A percentile compares a stretch with the other conserved stretches of the same genome.
Evolutionary conservation across 164 flowering plant genomes (phyloP).

Genomic region (Buxus sempervirens): DNA sequence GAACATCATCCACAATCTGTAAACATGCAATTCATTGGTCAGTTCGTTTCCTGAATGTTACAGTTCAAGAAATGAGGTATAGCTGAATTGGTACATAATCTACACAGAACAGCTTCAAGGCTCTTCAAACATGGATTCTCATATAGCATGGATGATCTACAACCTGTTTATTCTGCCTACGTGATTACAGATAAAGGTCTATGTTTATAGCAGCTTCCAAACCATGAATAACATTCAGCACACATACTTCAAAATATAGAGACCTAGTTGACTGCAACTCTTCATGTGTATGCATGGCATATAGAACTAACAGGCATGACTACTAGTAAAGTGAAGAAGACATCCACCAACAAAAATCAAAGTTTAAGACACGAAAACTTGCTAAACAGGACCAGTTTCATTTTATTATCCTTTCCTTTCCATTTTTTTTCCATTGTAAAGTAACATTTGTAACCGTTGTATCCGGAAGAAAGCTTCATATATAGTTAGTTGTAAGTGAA

Average conservation of each 20-base stretch:
- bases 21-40: background rate
- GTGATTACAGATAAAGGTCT: too few species aligned
- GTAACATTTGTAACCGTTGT: too few species aligned
- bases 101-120: background rate
- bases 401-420: too few species aligned
- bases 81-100: too few species aligned
- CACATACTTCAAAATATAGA: background rate
- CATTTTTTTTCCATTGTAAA: too few species aligned
- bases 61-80: too few species aligned
- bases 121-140: background rate
- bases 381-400: background rate
- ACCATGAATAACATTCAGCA: background rate
- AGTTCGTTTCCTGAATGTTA: background rate
- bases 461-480: too few species aligned
- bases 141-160: background rate
- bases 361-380: background rate
- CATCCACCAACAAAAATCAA: background rate
- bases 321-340: too few species aligned
- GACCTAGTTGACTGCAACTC: background rate
- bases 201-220: background rate
- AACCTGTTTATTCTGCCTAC: too few species aligned
- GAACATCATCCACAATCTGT: conserved; percentile 58
- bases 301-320: too few species aligned
- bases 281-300: background rate
- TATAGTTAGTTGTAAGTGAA: too few species aligned